Percentiles rank a stretch among this genome's conserved stretches.
Conservation (phyloP, 352 stramenopile species). For the Globisporangium megalacanthum region DNA sequence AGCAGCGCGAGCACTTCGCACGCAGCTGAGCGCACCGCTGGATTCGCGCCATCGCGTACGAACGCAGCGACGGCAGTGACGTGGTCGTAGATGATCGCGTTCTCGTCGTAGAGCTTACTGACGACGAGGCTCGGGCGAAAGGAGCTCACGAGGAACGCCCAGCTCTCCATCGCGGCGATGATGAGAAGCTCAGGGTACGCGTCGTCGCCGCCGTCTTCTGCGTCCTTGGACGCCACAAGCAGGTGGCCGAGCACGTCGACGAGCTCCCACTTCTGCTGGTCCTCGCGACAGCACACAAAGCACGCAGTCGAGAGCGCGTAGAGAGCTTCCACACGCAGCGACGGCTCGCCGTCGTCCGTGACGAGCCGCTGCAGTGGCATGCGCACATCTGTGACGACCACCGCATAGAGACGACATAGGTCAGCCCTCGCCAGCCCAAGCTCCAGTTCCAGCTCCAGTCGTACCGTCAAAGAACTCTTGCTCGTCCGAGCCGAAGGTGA, state of each 20-base stretch:
- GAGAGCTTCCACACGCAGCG: slow-evolving; percentile 39
- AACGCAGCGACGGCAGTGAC: slow-evolving; percentile 44
- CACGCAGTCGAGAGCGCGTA: slow-evolving; percentile 55
- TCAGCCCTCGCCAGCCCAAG: background rate
- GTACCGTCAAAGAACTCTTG: slow-evolving; percentile 40
- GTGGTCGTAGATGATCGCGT: slow-evolving; percentile 45
- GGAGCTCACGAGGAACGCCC: slow-evolving; percentile 46
- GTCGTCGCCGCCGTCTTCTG: slow-evolving; percentile 42
- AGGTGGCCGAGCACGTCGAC: slow-evolving; percentile 44
- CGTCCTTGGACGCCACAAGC: slow-evolving; percentile 37
- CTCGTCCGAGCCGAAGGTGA: slow-evolving; percentile 52
- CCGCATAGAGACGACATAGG: no score
- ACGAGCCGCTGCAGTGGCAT: slow-evolving; percentile 39
- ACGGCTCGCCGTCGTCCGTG: slow-evolving; percentile 32
- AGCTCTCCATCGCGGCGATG: slow-evolving; percentile 59
- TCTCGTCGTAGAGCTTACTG: slow-evolving; percentile 38
- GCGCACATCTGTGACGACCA: slow-evolving; percentile 19
- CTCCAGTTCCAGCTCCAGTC: background rate
- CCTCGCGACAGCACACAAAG: slow-evolving; percentile 52
- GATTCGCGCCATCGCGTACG: slow-evolving; percentile 41
- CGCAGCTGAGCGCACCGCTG: slow-evolving; percentile 31
- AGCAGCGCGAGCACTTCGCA: slow-evolving; percentile 59
- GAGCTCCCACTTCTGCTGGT: slow-evolving; percentile 56
- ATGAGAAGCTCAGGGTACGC: slow-evolving; percentile 36
- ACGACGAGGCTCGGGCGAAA: slow-evolving; percentile 44